Percentiles rank a stretch among this genome's conserved stretches.
phyloP scores from a whole-genome alignment of 139 green algal species.

The Deuterostichococcus epilithicus region DNA sequence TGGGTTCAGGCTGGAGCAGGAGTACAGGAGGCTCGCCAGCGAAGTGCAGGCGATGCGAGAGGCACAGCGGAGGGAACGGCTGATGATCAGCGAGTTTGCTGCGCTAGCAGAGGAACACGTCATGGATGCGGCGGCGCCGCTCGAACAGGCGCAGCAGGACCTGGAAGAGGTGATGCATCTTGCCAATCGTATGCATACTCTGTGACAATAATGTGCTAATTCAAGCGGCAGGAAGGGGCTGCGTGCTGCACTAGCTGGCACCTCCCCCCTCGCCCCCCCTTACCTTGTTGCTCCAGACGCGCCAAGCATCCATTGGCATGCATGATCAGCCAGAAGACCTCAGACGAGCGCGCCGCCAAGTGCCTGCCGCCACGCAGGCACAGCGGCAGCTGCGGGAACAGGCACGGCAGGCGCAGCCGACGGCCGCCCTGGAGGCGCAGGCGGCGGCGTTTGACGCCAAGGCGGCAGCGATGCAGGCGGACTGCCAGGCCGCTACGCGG shows the following conservation, averaged over 20 bases:
- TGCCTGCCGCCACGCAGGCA: background rate
- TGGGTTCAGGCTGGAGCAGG: background rate
- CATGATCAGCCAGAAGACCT: too few relatives aligned
- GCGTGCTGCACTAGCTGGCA: too few relatives aligned
- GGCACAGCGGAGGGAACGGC: background rate
- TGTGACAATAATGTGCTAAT: too few relatives aligned
- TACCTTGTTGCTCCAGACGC: too few relatives aligned
- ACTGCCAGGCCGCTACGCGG: background rate
- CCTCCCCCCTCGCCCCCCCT: too few relatives aligned
- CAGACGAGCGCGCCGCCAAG: too few relatives aligned
- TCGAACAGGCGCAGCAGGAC: background rate
- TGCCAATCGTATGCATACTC: too few relatives aligned
- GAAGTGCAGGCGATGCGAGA: background rate
- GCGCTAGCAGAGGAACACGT: background rate
- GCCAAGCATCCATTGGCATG: too few relatives aligned
- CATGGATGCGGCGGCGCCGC: background rate
- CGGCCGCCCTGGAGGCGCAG: background rate
- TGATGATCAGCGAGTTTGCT: background rate
- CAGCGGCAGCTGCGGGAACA: background rate
- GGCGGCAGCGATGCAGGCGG: background rate
- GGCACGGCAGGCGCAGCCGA: too few relatives aligned
- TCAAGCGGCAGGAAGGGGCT: too few relatives aligned
- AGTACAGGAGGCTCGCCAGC: background rate
- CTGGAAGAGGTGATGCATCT: background rate
- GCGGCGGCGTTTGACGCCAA: background rate